Evolutionary conservation across 208 protist genomes (phyloP).

Genomic region (Acanthamoeba castellanii): DNA sequence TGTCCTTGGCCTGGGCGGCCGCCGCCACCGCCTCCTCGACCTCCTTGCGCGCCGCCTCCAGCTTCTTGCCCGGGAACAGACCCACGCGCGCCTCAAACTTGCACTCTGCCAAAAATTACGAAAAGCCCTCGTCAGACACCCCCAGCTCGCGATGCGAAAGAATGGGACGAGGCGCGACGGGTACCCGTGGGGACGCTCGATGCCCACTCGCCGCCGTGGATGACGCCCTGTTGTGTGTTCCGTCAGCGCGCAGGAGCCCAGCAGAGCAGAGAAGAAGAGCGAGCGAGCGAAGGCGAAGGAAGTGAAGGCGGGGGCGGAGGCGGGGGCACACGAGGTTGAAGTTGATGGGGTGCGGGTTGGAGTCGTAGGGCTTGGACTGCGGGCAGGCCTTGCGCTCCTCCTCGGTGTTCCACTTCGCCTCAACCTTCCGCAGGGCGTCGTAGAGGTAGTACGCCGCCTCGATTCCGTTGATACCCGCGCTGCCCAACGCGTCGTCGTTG

Average conservation of each 20-base stretch:
- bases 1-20: constrained; percentile 77
- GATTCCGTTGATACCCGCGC: constrained; percentile 82
- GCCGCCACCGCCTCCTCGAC: constrained; percentile 64
- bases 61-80: constrained; percentile 80
- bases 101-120: constrained; percentile 68
- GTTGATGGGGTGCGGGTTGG: constrained; percentile 81
- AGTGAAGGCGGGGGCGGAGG: background rate
- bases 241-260: background rate
- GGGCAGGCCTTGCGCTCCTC: constrained; percentile 66
- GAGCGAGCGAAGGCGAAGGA: background rate
- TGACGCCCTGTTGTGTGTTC: constrained; percentile 66
- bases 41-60: constrained; percentile 57
- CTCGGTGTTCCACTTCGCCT: constrained; percentile 78
- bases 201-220: constrained; percentile 84
- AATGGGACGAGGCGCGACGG: background rate
- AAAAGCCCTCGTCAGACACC: background rate
- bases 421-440: constrained; percentile 75
- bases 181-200: constrained; percentile 78
- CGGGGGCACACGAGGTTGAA: constrained; percentile 77
- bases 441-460: constrained; percentile 82
- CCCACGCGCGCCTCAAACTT: constrained; percentile 79
- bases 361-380: constrained; percentile 63
- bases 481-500: background rate
- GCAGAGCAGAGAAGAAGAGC: background rate
- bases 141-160: background rate